Evolutionary conservation across 2,329 filamentous ascomycete genomes (phyloP).

Genomic region (Pseudogymnoascus sp.): DNA sequence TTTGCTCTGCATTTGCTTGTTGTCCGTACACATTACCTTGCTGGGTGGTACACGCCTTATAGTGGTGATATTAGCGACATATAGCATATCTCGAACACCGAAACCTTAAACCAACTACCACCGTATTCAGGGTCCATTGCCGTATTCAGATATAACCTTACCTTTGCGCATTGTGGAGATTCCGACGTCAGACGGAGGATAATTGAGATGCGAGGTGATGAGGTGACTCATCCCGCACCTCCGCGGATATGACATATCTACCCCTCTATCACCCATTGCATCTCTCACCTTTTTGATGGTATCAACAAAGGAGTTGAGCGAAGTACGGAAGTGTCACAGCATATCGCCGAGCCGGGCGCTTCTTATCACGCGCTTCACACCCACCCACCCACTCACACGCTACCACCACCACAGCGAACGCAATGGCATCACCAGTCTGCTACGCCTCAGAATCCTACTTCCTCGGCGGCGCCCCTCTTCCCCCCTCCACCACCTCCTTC

Average conservation of each 20-base stretch:
- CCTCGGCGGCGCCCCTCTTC: background rate
- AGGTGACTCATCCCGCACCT: background rate
- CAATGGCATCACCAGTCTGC: slow-evolving; percentile 3
- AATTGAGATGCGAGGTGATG: background rate
- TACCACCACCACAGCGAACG: background rate
- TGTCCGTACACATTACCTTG: background rate
- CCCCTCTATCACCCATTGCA: background rate
- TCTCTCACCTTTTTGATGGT: background rate
- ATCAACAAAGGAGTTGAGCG: background rate
- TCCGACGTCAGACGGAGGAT: no score
- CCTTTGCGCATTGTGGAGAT: no score
- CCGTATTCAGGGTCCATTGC: no score
- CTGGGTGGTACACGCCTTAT: background rate
- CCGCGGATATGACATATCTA: background rate
- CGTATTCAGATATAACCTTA: no score
- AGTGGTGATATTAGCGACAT: background rate
- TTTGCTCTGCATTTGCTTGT: background rate
- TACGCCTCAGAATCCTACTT: slow-evolving; percentile 1
- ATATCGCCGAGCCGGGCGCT: background rate
- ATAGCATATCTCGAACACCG: no score
- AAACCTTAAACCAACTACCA: no score
- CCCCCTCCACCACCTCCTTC: background rate
- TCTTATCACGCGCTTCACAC: background rate
- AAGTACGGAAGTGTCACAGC: background rate
- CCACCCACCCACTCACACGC: background rate